Percentiles rank a stretch among this genome's conserved stretches.
phyloP scores from a whole-genome alignment of 371 early-diverging fungal species.

The Choanephora cucurbitarum region DNA sequence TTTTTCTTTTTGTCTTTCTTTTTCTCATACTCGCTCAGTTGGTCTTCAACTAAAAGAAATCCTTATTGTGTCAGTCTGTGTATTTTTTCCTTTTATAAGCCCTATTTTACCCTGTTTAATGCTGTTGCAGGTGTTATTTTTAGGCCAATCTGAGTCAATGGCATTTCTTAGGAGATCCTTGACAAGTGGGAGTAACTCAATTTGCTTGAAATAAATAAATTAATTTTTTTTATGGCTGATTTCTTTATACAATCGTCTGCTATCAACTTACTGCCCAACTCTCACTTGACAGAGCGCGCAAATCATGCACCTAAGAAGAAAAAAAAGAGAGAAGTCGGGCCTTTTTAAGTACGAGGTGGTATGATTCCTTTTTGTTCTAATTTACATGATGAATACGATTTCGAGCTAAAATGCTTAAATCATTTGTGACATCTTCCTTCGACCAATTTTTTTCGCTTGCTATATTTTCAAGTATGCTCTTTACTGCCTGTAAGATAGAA shows the following conservation, averaged over 20 bases:
- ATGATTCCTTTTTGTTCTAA: background rate
- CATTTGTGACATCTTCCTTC: slow-evolving; percentile 38
- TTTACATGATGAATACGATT: slow-evolving; percentile 40
- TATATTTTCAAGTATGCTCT: slow-evolving; percentile 13
- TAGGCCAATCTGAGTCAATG: slow-evolving; percentile 17
- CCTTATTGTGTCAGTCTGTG: too few species aligned
- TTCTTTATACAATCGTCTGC: too few species aligned
- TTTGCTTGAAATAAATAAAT: slow-evolving; percentile 33
- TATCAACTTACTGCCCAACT: slow-evolving; percentile 50
- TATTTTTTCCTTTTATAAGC: too few species aligned
- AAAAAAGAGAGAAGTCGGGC: too few species aligned
- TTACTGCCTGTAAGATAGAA: slow-evolving; percentile 17
- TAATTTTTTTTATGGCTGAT: background rate
- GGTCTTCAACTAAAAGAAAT: background rate
- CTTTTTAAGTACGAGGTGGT: background rate
- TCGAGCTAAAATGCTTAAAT: slow-evolving; percentile 37
- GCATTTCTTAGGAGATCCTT: slow-evolving; percentile 42
- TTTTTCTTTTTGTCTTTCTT: slow-evolving; percentile 29
- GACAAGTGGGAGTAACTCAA: slow-evolving; percentile 47
- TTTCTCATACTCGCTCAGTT: slow-evolving; percentile 24
- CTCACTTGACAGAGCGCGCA: slow-evolving; percentile 44
- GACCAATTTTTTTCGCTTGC: slow-evolving; percentile 47
- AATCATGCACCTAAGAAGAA: slow-evolving; percentile 32
- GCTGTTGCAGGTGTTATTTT: too few species aligned
- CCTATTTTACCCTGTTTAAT: too few species aligned